Base-by-base conservation (phyloP, 371 early-diverging fungal genomes). In the Massospora cicadina region DNA sequence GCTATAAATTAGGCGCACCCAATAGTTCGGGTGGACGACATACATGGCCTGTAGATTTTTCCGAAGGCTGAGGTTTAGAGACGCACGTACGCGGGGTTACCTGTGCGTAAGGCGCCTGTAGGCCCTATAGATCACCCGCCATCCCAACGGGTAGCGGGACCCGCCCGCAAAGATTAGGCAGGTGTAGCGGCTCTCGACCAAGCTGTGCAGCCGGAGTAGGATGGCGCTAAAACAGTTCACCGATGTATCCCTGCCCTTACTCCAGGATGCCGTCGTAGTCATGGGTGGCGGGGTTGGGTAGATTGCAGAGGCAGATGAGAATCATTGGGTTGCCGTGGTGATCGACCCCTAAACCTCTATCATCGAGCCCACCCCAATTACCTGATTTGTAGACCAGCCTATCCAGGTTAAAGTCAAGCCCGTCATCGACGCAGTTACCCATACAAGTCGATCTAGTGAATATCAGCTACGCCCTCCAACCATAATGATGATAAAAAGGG, bases 161-260 rank as follows among this genome's bases (percentile, higher is more conserved):
- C 91, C 93, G 33, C 86, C 83, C 17, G 90, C 76, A 63, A 94
- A 88, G 68, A 94, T 74, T 0, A 92, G 86, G 3, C 92, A 72
- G 0, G 86, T 83, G 71, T 91, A 93, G 56, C 89, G 90, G 65
- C 75, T 87, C 63, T 90, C 90, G 7, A 89, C 91, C 72, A 89
- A 84, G 17, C 17, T 10, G 43, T 43, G 5, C 17, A 43, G 5
- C 43, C 43, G 17, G 5, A 43, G 17, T 43, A 43, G 43, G 17
- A 43, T 17, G 5, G 43, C 43, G 10, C 10, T 10, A 10, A 43
- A 17, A 10, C 43, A 43, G 43, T 43, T 17, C 17, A 5, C 5
- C 10, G 10, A 43, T 10, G 17, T 10, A 43, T 43, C 43, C 43
- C 17, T 43, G 43, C 17, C n/a, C n/a, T 43, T 43, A 43, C 43